Base-by-base conservation (phyloP, 768 basidiomycete genomes). In the Pleurotus tuoliensis region DNA sequence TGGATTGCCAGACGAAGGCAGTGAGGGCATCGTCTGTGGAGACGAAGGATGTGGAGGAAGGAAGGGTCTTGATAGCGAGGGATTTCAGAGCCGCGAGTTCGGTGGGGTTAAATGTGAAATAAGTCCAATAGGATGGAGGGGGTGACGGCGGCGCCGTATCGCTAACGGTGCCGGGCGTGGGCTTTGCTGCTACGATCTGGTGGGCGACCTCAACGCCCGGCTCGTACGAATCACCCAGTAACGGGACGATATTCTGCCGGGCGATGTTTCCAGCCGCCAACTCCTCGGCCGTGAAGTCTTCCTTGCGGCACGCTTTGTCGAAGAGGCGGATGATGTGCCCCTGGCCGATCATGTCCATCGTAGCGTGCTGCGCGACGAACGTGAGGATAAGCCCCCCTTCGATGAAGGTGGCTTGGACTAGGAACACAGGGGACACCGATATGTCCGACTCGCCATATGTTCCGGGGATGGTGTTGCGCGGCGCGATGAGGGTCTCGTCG, bases 331-430 rank as follows among this genome's bases (percentile, higher is more conserved):
- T 66, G 22, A 70, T 39, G 9, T 63, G 56, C 2, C 62, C 65
- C 47, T 65, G 67, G 12, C 66, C 66, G 0, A 61, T 63, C 64
- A 68, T 66, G 47, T 70, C 67, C 67, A 68, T 66, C 16, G 57
- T 56, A 16, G 58, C 57, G 43, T 68, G 67, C 15, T 63, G 64
- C 5, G 56, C 67, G 5, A 63, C 61, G 52, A 68, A 63, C 11
- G 65, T 64, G 24, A 70, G 61, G n/a, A 67, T 5, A 11, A 70
- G 51, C 11, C 67, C 67, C 2, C 65, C 66, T 2, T 22, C 24
- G 44, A 67, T 60, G 49, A 66, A 67, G 9, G 57, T 68, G 13
- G 62, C 64, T 62, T 70, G 69, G 2, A 67, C 37, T 27, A 62
- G 48, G 37, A 70, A 64, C 13, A 70, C 66, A n/a, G 67, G 65